A percentile compares a stretch with the other conserved stretches of the same genome.
Evolutionary conservation across 179 eudicot species (phyloP).

Genomic region (Silene coronaria): DNA sequence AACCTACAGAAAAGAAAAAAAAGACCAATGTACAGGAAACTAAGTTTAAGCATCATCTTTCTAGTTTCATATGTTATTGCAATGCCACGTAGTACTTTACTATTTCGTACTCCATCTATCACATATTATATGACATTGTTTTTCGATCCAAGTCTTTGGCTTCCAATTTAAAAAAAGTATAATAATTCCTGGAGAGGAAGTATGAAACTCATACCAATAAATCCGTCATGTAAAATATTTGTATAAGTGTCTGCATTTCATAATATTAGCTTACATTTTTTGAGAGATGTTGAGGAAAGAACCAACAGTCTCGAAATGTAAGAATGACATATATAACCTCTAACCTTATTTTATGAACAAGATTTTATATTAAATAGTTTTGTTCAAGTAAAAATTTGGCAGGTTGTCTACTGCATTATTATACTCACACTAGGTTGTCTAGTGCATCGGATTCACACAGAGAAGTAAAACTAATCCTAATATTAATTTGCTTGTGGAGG

Average conservation of each 20-base stretch:
- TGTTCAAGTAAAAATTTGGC: not conserved
- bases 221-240: not conserved
- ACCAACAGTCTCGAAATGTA: not conserved
- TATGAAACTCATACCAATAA: not conserved
- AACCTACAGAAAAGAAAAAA: conserved; percentile 65
- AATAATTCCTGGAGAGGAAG: not conserved
- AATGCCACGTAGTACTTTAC: not conserved
- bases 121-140: no score
- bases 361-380: not conserved
- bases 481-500: not conserved
- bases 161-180: not conserved
- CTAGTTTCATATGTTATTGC: not conserved
- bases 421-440: not conserved
- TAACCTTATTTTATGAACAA: not conserved
- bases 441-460: not conserved
- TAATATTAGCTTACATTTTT: not conserved
- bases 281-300: not conserved
- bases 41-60: conserved; percentile 34
- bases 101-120: no score
- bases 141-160: not conserved
- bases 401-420: not conserved
- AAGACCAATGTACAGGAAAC: conserved; percentile 72
- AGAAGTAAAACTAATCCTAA: not conserved
- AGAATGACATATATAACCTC: not conserved
- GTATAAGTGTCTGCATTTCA: not conserved